These are phyloP conservation scores for Vitis vinifera DNA, from an alignment of 164 flowering plant species.

Conservation along the genomic window ASM3070453v1 NC_081811.1:30351501-30352000, in stretches of 20 bases:
- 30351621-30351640: no score
- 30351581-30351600: no score
- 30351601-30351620: no score
- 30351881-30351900: constrained; percentile 52
- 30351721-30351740: neutral
- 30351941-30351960: constrained; percentile 48
- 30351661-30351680: neutral
- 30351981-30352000: neutral
- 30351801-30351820: constrained; percentile 36
- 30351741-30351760: no score
- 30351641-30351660: neutral
- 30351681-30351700: neutral
- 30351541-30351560: no score
- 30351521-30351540: no score
- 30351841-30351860: constrained; percentile 60
- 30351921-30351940: constrained; percentile 57
- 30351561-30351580: no score
- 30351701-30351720: neutral
- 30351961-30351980: constrained; percentile 43
- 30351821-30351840: constrained; percentile 47
- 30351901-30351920: constrained; percentile 59
- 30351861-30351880: constrained; percentile 56
- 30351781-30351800: neutral
- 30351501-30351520: no score
- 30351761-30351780: neutral